Evolutionary conservation across 345 rosid species (phyloP).

Genomic region (Eucalyptus sideroxylon): DNA sequence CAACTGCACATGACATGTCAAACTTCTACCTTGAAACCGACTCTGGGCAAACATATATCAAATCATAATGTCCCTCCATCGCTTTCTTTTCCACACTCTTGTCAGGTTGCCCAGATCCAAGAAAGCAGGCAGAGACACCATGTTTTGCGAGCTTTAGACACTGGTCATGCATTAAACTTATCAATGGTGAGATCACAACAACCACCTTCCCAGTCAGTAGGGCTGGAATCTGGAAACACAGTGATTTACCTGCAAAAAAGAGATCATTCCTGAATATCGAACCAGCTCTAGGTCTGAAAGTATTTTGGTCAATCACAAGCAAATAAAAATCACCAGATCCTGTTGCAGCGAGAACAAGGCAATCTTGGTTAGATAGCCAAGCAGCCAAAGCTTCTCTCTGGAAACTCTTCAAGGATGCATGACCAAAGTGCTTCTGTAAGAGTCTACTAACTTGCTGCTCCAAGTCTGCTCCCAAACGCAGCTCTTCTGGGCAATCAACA

Average conservation of each 20-base stretch:
- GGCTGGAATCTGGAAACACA: conserved; percentile 95
- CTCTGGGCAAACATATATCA: conserved; percentile 89
- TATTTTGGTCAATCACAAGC: neutral
- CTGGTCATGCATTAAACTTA: conserved; percentile 93
- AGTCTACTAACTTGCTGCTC: conserved; percentile 36
- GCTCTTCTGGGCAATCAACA: conserved; percentile 14
- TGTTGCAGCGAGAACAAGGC: conserved; percentile 86
- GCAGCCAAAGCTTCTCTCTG: conserved; percentile 75
- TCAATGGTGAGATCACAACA: conserved; percentile 83
- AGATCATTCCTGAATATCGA: neutral
- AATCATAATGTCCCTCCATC: conserved; percentile 63
- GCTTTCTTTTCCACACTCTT: conserved; percentile 72
- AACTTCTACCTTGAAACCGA: conserved; percentile 41
- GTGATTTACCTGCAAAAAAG: conserved; percentile 58
- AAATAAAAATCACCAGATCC: conserved; percentile 55
- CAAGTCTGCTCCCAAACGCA: conserved; percentile 30
- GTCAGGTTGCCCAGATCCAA: conserved; percentile 94
- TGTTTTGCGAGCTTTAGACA: conserved; percentile 72
- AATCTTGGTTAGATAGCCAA: conserved; percentile 60
- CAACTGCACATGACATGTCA: neutral
- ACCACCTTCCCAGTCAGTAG: conserved; percentile 68
- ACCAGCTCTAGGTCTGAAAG: neutral
- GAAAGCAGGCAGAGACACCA: conserved; percentile 84
- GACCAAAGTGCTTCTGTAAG: conserved; percentile 49
- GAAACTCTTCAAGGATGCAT: conserved; percentile 47